phyloP scores from a whole-genome alignment of 169 alveolate genomes.

The Babesia ovis region DNA sequence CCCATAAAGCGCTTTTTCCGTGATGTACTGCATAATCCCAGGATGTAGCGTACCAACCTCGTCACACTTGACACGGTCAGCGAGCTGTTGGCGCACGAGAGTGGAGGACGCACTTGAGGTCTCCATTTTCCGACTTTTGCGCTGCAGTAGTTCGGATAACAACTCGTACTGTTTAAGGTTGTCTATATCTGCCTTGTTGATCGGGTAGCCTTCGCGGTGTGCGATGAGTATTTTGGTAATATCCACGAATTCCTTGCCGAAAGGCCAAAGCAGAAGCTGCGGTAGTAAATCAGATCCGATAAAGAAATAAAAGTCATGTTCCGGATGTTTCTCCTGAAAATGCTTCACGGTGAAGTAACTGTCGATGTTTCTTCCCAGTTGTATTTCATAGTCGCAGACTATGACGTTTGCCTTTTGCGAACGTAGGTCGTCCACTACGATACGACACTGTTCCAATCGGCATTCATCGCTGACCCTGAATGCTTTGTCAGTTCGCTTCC shows the following conservation, averaged over 20 bases:
- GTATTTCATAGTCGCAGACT: constrained; percentile 48
- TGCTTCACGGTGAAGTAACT: constrained; percentile 55
- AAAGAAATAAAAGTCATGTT: constrained; percentile 55
- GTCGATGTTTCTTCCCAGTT: constrained; percentile 22
- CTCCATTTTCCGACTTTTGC: constrained; percentile 5
- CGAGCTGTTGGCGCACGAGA: constrained; percentile 37
- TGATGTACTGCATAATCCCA: constrained; percentile 47
- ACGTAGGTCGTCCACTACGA: constrained; percentile 13
- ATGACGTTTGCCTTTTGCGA: not conserved
- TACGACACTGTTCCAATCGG: constrained; percentile 38
- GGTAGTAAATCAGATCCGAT: constrained; percentile 64
- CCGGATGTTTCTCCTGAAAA: constrained; percentile 42
- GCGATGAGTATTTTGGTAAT: constrained; percentile 59
- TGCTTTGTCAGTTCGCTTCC: constrained; percentile 49
- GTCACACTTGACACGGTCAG: constrained; percentile 37
- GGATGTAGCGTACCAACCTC: constrained; percentile 52
- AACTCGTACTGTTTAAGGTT: constrained; percentile 41
- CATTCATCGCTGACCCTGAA: constrained; percentile 48
- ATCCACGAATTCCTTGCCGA: constrained; percentile 35
- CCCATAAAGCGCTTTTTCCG: constrained; percentile 21
- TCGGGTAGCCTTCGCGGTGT: constrained; percentile 52
- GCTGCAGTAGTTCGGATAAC: constrained; percentile 35
- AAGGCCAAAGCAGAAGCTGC: constrained; percentile 55
- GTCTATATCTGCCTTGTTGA: constrained; percentile 25
- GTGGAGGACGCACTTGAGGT: constrained; percentile 67